Evolutionary conservation across 805 yeast genomes (phyloP).

Genomic region (Wickerhamiella occidentalis): DNA sequence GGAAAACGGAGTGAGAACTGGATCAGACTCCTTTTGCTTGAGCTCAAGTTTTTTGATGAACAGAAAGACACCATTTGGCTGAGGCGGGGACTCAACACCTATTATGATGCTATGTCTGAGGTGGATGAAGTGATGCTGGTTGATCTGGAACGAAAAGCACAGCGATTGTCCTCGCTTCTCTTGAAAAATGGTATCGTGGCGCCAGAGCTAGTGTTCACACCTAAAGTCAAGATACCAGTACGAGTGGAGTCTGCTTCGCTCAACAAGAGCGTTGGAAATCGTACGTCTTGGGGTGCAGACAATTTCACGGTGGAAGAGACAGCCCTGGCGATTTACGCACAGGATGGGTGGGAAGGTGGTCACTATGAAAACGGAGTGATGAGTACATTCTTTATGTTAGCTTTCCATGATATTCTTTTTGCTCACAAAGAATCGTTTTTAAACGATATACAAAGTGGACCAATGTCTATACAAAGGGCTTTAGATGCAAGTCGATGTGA

Average conservation of each 20-base stretch:
- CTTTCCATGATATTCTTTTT: constrained; percentile 27
- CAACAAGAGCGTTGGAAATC: neutral
- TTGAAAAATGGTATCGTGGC: constrained; percentile 13
- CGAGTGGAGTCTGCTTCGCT: neutral
- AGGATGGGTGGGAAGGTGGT: constrained; percentile 26
- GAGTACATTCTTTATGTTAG: constrained; percentile 22
- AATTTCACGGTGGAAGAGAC: constrained; percentile 25
- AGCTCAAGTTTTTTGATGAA: constrained; percentile 18
- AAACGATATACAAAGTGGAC: constrained; percentile 27
- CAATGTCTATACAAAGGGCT: constrained; percentile 23
- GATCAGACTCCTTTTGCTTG: constrained; percentile 22
- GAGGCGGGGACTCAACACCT: constrained; percentile 22
- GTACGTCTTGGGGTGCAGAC: constrained; percentile 16
- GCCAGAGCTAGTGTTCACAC: neutral
- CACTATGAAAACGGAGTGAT: constrained; percentile 29
- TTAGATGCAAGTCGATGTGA: constrained; percentile 19
- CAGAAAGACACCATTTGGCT: constrained; percentile 21
- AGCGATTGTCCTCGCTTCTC: constrained; percentile 16
- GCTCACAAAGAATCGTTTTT: constrained; percentile 23
- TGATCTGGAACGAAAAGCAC: constrained; percentile 22
- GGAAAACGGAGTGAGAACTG: constrained; percentile 19
- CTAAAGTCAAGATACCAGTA: constrained; percentile 3
- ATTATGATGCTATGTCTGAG: constrained; percentile 21
- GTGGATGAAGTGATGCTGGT: constrained; percentile 17
- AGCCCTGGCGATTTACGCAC: constrained; percentile 25